A percentile compares a stretch with the other conserved stretches of the same genome.
Conservation (phyloP, 2,329 filamentous ascomycete species). For the Hymenoscyphus scutula region DNA sequence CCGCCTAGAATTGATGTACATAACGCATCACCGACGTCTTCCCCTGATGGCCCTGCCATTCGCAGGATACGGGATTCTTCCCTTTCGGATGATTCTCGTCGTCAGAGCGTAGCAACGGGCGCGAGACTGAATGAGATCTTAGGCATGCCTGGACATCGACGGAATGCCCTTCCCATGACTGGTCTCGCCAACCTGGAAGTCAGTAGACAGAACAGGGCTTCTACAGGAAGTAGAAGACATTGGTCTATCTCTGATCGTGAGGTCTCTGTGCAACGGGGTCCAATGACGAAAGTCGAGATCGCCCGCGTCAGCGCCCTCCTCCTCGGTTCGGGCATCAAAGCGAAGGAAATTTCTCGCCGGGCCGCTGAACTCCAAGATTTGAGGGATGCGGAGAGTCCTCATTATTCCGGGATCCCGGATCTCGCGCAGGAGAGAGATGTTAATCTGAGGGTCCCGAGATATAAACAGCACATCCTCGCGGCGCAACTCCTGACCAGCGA, state of each 20-base stretch:
- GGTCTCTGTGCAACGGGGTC: constrained; percentile 39
- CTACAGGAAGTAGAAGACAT: constrained; percentile 38
- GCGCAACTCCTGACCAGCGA: constrained; percentile 48
- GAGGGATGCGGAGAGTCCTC: constrained; percentile 14
- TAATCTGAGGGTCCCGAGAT: constrained; percentile 24
- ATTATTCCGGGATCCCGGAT: constrained; percentile 29
- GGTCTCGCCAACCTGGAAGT: constrained; percentile 43
- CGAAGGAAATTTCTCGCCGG: constrained; percentile 71
- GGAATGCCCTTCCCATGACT: constrained; percentile 43
- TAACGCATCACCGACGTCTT: constrained; percentile 35
- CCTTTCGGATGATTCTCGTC: constrained; percentile 31
- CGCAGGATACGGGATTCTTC: constrained; percentile 26
- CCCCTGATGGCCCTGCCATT: constrained; percentile 15
- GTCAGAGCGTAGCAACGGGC: constrained; percentile 25
- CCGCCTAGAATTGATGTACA: constrained; percentile 49
- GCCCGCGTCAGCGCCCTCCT: constrained; percentile 75
- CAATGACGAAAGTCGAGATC: constrained; percentile 68
- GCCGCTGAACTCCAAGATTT: constrained; percentile 42
- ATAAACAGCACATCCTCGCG: constrained; percentile 45
- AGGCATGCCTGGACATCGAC: constrained; percentile 34
- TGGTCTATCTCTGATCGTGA: constrained; percentile 52
- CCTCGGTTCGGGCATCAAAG: constrained; percentile 84
- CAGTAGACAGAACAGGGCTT: constrained; percentile 24
- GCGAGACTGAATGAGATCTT: constrained; percentile 38
- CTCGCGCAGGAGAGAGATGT: constrained; percentile 21